Evolutionary conservation across 176 grass and related monocot species (phyloP), one percentile per base, ranked within the genome.

Genomic region (Cenchrus fungigraminus): DNA sequence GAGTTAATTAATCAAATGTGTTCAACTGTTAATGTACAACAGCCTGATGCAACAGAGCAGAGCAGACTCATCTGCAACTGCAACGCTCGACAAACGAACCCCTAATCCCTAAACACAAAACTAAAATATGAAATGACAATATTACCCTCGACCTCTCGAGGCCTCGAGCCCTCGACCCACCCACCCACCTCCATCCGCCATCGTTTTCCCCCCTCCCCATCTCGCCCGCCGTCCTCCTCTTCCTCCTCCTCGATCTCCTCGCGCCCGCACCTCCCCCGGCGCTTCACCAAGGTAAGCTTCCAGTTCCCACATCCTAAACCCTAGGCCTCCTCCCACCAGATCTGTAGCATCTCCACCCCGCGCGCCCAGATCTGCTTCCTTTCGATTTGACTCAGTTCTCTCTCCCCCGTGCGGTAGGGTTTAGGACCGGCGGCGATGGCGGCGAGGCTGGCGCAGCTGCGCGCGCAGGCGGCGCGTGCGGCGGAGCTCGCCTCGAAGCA

Each of bases 381-480:
- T 54, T 46, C 15, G 59, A 60, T 65, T 71, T 83, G 40, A 77
- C 62, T 9, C 56, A 44, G 50, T 73, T 54, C 51, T 59, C 8
- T 40, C 13, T 46, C 9, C 66, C 66, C 9, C 43, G 7, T 72
- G 46, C 80, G 12, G 75, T 45, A 66, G 81, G 67, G 79, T 80
- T 89, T 82, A 73, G 55, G 51, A 73, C 44, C 64, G 66, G 74
- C 68, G 71, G 74, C 68, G 64, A 98, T 98, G 95, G 95, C 95
- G 17, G 87, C 91, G 67, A 95, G 87, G 82, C 83, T 98, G 58
- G 70, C 86, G 55, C 95, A 95, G 87, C 89, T 98, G 57, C 81
- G 84, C 47, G 53, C 87, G 8, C 90, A 95, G 85, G 91, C 85
- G 76, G 84, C 82, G 14, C 93, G 88, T 78, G 85, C 83, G 25